A percentile compares a stretch with the other conserved stretches of the same genome.
Conservation (phyloP, 1,139 yeast genomes). For the Pneumocystis oryctolagi region DNA sequence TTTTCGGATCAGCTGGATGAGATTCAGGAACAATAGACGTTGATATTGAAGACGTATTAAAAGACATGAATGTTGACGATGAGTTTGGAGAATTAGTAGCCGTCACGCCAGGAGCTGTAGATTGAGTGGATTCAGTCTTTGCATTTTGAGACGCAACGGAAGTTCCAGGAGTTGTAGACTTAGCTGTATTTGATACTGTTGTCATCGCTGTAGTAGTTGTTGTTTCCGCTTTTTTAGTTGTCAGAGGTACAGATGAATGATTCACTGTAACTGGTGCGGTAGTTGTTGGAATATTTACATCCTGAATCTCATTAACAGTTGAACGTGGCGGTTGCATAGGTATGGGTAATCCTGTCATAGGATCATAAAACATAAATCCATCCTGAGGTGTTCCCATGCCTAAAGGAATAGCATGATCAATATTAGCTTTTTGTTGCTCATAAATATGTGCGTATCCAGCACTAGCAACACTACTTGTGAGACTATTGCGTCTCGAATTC, state of each 20-base stretch:
- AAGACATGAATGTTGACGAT: background rate
- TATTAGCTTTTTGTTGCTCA: background rate
- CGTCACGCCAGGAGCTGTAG: background rate
- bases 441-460: background rate
- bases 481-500: background rate
- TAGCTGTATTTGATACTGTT: background rate
- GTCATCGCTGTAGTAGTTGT: background rate
- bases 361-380: background rate
- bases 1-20: conserved; percentile 11
- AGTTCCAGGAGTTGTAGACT: background rate
- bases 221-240: background rate
- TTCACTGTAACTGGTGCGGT: background rate
- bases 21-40: conserved; percentile 1
- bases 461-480: background rate
- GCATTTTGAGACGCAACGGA: background rate
- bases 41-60: background rate
- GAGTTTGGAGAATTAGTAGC: background rate
- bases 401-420: background rate
- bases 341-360: background rate
- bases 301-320: background rate
- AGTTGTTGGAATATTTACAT: background rate
- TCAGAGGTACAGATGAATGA: background rate
- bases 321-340: background rate
- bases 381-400: background rate
- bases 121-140: background rate